Evolutionary conservation across 2,329 filamentous ascomycete species (phyloP), one percentile per base, ranked within the genome.

Genomic region (Trichoderma guizhouense): DNA sequence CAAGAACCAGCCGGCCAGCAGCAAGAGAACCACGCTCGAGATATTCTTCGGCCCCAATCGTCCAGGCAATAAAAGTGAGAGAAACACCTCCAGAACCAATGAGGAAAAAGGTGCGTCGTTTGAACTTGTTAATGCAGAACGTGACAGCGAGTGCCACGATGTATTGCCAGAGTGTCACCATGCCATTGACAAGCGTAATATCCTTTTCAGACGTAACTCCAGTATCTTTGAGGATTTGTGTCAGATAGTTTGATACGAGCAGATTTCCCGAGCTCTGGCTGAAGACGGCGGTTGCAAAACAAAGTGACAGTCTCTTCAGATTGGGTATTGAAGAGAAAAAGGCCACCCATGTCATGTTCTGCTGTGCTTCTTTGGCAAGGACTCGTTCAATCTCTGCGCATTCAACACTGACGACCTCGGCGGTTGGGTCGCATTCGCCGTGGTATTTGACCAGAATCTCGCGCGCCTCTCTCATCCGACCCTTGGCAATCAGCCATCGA

Each of bases 401-500:
- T 55, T 73, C 72, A 30, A 64, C 26, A 7, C 65, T 58, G 34
- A 73, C 69, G 18, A 73, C 26, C 26, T 60, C 51, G 1, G 81
- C 83, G 3, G 83, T 78, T 0, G 78, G 74, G 60, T 87, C 81
- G 34, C 82, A 81, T 72, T 87, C 85, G 28, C 84, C 85, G 68
- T 88, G 86, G 53, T 86, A 87, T 70, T 86, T 86, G 74, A 84
- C 80, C 0, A 90, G 76, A 30, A 88, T 85, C 0, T 80, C 79
- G 18, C 81, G 83, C 0, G 88, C 88, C 75, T 89, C 82, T 6
- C 87, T 83, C 1, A 78, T 72, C 26, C 83, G 82, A 36, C 87
- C 86, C 73, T 87, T 83, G 43, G 84, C 83, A 57, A 90, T 82
- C 32, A 90, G 78, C 84, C 85, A 91, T 47, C 89, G 84, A 1